Evolutionary conservation across 768 basidiomycete species (phyloP).

Genomic region (Boletellus emodensis): DNA sequence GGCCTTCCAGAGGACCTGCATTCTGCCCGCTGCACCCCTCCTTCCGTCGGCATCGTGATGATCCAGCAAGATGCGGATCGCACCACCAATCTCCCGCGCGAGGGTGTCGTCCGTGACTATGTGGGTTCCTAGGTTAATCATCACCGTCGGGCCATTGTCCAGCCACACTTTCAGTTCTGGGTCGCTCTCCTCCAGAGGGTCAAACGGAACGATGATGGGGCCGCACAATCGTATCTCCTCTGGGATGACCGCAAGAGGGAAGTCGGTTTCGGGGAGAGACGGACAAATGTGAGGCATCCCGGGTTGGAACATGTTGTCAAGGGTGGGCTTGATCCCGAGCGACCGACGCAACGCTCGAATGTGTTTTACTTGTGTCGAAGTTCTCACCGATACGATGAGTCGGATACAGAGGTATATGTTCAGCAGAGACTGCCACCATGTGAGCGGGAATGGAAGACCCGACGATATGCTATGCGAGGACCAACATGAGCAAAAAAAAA

Average conservation of each 20-base stretch:
- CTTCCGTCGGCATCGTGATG: not conserved
- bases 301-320: not conserved
- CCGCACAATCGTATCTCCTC: conserved; percentile 7
- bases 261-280: conserved; percentile 1
- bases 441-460: conserved; percentile 8
- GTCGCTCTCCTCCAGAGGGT: conserved; percentile 7
- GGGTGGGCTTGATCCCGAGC: not conserved
- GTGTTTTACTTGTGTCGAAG: not conserved
- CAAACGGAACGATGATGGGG: conserved; percentile 5
- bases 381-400: not conserved
- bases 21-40: not conserved
- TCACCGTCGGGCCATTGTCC: conserved; percentile 7
- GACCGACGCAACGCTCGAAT: not conserved
- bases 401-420: conserved; percentile 7
- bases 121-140: conserved; percentile 12
- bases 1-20: conserved; percentile 13
- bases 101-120: not conserved
- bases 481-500: not conserved
- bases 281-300: conserved; percentile 4
- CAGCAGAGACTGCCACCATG: conserved; percentile 13
- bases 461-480: conserved; percentile 2
- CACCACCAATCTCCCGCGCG: not conserved
- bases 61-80: conserved; percentile 6
- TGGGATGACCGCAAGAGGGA: conserved; percentile 2
- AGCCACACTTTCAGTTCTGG: conserved; percentile 3